A percentile compares a stretch with the other conserved stretches of the same genome.
phyloP scores from a whole-genome alignment of 257 asterid species.

The Solanum clarkiae region DNA sequence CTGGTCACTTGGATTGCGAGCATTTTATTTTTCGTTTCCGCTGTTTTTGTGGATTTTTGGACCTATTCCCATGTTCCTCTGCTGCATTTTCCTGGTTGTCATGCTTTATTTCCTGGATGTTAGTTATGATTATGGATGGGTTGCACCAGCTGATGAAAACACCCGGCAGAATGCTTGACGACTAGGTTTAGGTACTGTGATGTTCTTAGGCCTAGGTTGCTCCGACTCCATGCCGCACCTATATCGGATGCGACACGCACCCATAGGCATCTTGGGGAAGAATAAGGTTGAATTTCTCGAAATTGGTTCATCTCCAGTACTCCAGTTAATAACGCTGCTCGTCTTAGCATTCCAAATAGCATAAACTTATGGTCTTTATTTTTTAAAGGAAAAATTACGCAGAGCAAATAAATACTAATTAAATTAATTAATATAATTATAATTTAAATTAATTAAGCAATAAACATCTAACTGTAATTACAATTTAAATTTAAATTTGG shows the following conservation, averaged over 20 bases:
- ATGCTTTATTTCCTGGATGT: constrained; percentile 59
- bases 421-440: no score
- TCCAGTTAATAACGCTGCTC: neutral
- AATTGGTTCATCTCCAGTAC: neutral
- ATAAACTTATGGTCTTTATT: neutral
- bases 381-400: no score
- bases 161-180: neutral
- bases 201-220: no score
- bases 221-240: no score
- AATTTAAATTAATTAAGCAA: no score
- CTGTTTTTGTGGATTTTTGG: constrained; percentile 82
- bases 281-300: neutral
- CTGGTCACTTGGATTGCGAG: constrained; percentile 79
- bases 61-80: constrained; percentile 69
- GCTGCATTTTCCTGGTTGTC: constrained; percentile 37
- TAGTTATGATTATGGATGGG: constrained; percentile 21
- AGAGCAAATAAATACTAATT: no score
- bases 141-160: neutral
- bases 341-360: neutral
- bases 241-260: no score
- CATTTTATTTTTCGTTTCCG: constrained; percentile 73
- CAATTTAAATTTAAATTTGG: no score
- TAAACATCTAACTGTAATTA: no score
- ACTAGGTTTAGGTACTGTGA: neutral
- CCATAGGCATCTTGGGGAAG: neutral